Percentiles rank a stretch among this genome's conserved stretches.
Conservation (phyloP, 495 filamentous ascomycete genomes). For the Parmelia sp. region DNA sequence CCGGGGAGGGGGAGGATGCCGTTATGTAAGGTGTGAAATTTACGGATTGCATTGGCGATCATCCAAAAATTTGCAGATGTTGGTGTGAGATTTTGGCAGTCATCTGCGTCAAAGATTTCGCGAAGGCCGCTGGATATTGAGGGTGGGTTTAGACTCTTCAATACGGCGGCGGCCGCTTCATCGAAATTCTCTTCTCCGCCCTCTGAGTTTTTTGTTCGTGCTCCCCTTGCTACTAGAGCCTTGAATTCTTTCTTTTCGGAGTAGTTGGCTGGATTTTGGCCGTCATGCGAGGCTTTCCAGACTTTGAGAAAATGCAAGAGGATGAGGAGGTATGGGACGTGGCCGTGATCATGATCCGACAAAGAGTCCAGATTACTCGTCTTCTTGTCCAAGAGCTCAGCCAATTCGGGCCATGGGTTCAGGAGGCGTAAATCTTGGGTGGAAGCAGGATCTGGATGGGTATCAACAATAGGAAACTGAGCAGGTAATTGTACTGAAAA, state of each 20-base stretch:
- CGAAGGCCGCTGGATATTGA: slow-evolving; percentile 60
- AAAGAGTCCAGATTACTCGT: slow-evolving; percentile 62
- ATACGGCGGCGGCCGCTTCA: slow-evolving; percentile 78
- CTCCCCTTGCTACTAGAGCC: slow-evolving; percentile 55
- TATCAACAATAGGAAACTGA: slow-evolving; percentile 90
- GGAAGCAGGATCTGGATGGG: slow-evolving; percentile 82
- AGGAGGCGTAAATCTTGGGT: slow-evolving; percentile 82
- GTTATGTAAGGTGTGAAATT: slow-evolving; percentile 64
- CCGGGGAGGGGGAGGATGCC: slow-evolving; percentile 73
- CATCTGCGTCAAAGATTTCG: slow-evolving; percentile 67
- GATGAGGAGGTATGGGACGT: slow-evolving; percentile 82
- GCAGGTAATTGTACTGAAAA: slow-evolving; percentile 70
- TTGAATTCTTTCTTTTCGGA: slow-evolving; percentile 83
- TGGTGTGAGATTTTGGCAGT: slow-evolving; percentile 44
- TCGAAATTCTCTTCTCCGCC: slow-evolving; percentile 97
- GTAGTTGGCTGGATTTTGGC: slow-evolving; percentile 63
- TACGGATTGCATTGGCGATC: slow-evolving; percentile 70
- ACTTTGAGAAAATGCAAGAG: slow-evolving; percentile 77
- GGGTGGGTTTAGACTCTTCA: slow-evolving; percentile 70
- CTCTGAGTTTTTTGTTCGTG: slow-evolving; percentile 70
- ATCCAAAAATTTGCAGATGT: slow-evolving; percentile 69
- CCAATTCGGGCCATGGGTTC: slow-evolving; percentile 80
- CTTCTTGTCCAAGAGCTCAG: slow-evolving; percentile 53
- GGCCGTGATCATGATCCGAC: slow-evolving; percentile 79
- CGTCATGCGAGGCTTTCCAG: slow-evolving; percentile 72